These are phyloP conservation scores for Podila horticola DNA, from an alignment of 192 early-diverging fungal genomes.

Conservation along the genomic window DNA sequence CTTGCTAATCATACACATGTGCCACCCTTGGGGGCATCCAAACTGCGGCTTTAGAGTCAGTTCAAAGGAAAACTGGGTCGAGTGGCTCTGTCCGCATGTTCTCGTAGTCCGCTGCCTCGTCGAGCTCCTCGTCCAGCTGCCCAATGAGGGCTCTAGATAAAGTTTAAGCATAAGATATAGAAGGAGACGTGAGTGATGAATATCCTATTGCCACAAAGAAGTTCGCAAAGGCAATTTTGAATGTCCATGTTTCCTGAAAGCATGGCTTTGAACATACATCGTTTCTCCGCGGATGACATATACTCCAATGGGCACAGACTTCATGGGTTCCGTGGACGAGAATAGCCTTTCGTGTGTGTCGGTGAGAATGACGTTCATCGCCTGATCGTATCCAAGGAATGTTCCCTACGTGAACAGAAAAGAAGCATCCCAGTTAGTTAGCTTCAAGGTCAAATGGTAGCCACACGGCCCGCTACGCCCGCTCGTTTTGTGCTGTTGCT, in stretches of 20 bases:
- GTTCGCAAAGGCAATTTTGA: too few relatives aligned
- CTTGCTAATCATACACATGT: too few relatives aligned
- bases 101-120: slow-evolving; percentile 38
- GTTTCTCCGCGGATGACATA: slow-evolving; percentile 51
- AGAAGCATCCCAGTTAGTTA: too few relatives aligned
- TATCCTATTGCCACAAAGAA: too few relatives aligned
- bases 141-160: slow-evolving; percentile 40
- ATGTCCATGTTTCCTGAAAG: too few relatives aligned
- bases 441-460: too few relatives aligned
- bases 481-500: too few relatives aligned
- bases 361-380: slow-evolving; percentile 37
- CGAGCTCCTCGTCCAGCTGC: slow-evolving; percentile 43
- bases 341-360: slow-evolving; percentile 52
- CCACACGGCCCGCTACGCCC: too few relatives aligned
- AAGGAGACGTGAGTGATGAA: neutral
- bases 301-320: slow-evolving; percentile 48
- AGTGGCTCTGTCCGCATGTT: slow-evolving; percentile 41
- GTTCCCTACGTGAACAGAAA: too few relatives aligned
- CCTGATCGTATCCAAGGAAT: slow-evolving; percentile 28
- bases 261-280: slow-evolving; percentile 11
- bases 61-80: slow-evolving; percentile 32
- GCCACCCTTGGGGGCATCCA: too few relatives aligned
- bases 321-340: slow-evolving; percentile 44
- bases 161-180: neutral
- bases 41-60: neutral